Evolutionary conservation across 2,329 filamentous ascomycete genomes (phyloP), one percentile per base, ranked within the genome.

Genomic region (Colletotrichum viniferum): DNA sequence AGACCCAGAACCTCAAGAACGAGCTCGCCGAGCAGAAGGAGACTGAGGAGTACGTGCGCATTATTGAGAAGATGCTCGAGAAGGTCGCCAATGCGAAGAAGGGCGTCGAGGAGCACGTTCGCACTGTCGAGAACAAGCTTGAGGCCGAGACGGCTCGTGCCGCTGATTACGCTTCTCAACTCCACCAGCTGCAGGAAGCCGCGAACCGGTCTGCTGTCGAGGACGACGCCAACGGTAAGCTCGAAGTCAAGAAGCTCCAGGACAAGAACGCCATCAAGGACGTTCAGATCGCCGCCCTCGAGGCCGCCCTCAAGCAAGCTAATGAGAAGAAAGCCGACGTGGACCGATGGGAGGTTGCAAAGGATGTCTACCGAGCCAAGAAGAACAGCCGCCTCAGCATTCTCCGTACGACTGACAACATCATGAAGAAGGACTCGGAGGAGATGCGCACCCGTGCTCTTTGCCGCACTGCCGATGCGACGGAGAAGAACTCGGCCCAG

Each of bases 221-320:
- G 43, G 43, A 21, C 43, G n/a, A 13, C 12, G n/a, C n/a, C 43
- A 52, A 52, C 0, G 4, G 43, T 21, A 52, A 24, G 12, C 30
- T 80, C 16, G 84, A 85, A 77, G 78, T 81, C 4, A 83, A 83
- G 73, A 3, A 64, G 24, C 32, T 64, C n/a, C 21, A 6, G n/a
- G 36, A 48, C 24, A 24, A 24, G 14, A 36, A 24, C 21, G 34
- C 21, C 34, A 3, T 10, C 9, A 26, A 43, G 62, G 16, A 43
- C 14, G 36, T 26, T 13, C 13, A 38, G 24, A 26, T 64, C 32
- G 9, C 24, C 62, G 14, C 24, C 73, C 80, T 16, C 7, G 84
- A 84, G 77, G 79, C 79, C 34, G 83, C 79, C 67, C 76, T 80
- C 16, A 69, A 73, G 38, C 28, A 58, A 48, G 65, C 60, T 26